phyloP scores from a whole-genome alignment of 2,329 filamentous ascomycete genomes.

The Furcasterigmium sp. region DNA sequence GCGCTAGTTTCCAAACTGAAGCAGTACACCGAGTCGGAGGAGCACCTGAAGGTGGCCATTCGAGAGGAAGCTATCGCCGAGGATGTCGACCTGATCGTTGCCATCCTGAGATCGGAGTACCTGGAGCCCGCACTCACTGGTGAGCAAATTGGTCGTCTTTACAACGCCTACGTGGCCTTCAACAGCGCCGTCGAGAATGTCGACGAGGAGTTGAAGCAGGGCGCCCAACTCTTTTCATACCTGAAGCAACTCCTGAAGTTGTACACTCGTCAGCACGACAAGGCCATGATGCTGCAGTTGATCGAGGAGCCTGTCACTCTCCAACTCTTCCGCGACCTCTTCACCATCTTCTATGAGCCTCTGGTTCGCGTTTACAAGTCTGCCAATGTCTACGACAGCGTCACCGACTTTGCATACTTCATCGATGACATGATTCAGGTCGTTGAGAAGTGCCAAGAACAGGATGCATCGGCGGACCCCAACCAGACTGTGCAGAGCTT shows the following conservation, averaged over 20 bases:
- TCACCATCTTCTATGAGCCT: constrained; percentile 98
- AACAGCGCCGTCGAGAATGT: constrained; percentile 89
- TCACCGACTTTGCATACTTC: constrained; percentile 92
- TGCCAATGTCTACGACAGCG: constrained; percentile 94
- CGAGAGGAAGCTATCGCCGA: constrained; percentile 69
- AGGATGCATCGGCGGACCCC: constrained; percentile 87
- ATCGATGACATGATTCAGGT: constrained; percentile 85
- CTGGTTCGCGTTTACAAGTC: constrained; percentile 97
- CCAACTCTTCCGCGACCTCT: constrained; percentile 91
- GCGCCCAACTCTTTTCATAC: constrained; percentile 87
- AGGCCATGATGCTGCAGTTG: constrained; percentile 92
- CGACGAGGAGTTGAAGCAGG: constrained; percentile 82
- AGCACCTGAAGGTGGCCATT: constrained; percentile 68
- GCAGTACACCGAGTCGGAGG: constrained; percentile 69
- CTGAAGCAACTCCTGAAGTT: constrained; percentile 93
- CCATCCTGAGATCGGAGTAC: constrained; percentile 73
- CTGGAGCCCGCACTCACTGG: constrained; percentile 66
- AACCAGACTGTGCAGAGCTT: constrained; percentile 98
- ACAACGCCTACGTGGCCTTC: constrained; percentile 95
- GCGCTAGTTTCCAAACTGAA: constrained; percentile 77
- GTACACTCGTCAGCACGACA: constrained; percentile 85
- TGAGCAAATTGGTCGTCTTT: constrained; percentile 76
- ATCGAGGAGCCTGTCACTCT: constrained; percentile 97
- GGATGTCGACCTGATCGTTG: constrained; percentile 78
- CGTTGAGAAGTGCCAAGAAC: constrained; percentile 59